Evolutionary conservation across 2,329 filamentous ascomycete genomes (phyloP).

Genomic region (Tolypocladium endophyticum): DNA sequence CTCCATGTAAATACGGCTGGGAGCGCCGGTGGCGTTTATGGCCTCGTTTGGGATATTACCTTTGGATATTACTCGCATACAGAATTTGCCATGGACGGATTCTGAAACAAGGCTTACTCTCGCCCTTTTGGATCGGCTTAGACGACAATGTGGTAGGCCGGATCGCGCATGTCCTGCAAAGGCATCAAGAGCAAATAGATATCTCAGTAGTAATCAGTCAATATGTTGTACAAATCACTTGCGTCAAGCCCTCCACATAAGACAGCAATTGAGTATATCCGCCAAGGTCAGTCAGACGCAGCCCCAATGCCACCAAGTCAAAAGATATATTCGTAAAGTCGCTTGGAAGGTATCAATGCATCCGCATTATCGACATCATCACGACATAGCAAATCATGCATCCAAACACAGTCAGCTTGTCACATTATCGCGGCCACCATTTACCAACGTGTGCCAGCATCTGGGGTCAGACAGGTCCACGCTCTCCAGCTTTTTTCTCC

Average conservation of each 20-base stretch:
- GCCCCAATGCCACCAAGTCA: no score
- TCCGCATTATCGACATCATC: not conserved
- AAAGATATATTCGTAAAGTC: not conserved
- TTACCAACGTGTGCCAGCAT: not conserved
- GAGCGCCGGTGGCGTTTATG: not conserved
- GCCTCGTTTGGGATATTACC: not conserved
- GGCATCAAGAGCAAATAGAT: no score
- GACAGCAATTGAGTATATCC: no score
- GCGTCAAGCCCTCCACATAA: no score
- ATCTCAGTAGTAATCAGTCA: no score
- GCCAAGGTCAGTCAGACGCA: no score
- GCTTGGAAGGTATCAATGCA: not conserved
- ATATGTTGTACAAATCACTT: no score
- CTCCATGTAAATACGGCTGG: not conserved
- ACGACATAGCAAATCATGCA: not conserved
- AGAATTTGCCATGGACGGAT: not conserved
- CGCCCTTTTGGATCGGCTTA: constrained; percentile 31
- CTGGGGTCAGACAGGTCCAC: not conserved
- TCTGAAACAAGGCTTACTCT: not conserved
- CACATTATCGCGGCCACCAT: not conserved
- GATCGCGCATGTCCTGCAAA: constrained; percentile 20
- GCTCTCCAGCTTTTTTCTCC: not conserved
- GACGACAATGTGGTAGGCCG: constrained; percentile 32
- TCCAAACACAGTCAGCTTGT: not conserved
- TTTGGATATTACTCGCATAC: not conserved